Evolutionary conservation across 495 filamentous ascomycete species (phyloP).

Genomic region (Tuber calosporum): DNA sequence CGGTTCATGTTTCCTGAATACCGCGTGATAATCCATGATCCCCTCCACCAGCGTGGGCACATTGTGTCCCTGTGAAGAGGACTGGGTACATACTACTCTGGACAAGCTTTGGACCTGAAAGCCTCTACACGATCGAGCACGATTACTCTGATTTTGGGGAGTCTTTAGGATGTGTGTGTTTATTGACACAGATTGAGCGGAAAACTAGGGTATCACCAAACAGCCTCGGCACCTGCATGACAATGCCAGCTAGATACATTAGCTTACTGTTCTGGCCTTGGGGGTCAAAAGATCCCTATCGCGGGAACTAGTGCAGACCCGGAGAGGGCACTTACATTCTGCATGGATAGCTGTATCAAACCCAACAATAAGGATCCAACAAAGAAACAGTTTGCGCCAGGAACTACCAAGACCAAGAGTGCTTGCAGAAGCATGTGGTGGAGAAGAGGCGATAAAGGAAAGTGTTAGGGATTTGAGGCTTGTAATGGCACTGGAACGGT

Average conservation of each 20-base stretch:
- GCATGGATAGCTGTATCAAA: background rate
- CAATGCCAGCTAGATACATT: background rate
- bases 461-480: background rate
- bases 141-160: background rate
- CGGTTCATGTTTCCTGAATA: background rate
- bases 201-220: background rate
- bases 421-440: background rate
- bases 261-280: background rate
- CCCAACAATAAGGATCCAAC: background rate
- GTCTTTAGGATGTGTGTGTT: background rate
- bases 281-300: background rate
- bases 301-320: background rate
- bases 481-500: background rate
- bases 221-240: background rate
- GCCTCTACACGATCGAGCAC: background rate
- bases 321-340: background rate
- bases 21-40: background rate
- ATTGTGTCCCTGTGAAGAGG: background rate
- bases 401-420: background rate
- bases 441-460: background rate
- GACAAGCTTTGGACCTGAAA: too few species aligned
- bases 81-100: background rate
- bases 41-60: background rate
- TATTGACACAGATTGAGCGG: background rate
- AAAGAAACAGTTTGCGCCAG: background rate